A percentile compares a stretch with the other conserved stretches of the same genome.
These are phyloP conservation scores for Boletus sp. DNA, from an alignment of 1,284 basidiomycete genomes.

Conservation along the genomic window DNA sequence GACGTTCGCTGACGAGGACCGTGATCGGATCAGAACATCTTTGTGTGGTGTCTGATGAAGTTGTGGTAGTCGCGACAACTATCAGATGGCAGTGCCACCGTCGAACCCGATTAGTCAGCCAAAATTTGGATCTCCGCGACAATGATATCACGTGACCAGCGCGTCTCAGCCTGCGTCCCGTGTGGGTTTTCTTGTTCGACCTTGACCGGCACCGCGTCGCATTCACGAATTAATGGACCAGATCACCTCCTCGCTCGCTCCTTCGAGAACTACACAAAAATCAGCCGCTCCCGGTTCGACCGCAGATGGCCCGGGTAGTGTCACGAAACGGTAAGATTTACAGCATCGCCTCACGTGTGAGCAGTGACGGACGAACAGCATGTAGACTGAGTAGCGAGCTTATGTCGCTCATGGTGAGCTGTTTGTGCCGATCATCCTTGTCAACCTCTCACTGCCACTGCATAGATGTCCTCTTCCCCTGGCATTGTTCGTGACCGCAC, in stretches of 20 bases:
- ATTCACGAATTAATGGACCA: conserved; percentile 56
- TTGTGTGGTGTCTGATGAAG: no score
- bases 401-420: conserved; percentile 78
- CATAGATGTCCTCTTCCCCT: conserved; percentile 78
- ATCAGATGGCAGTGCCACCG: no score
- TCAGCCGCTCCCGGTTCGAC: conserved; percentile 46
- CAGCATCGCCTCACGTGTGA: conserved; percentile 5
- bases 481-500: conserved; percentile 58
- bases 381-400: conserved; percentile 71
- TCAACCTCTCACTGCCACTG: conserved; percentile 9
- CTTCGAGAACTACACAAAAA: conserved; percentile 54
- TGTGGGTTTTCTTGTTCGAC: background rate
- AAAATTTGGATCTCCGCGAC: conserved; percentile 3
- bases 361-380: conserved; percentile 10
- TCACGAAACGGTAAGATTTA: conserved; percentile 66
- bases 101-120: background rate
- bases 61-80: no score
- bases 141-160: conserved; percentile 23
- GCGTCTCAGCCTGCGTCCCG: conserved; percentile 18
- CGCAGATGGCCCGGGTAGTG: conserved; percentile 62
- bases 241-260: conserved; percentile 60
- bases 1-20: no score
- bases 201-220: background rate
- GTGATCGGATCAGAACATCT: no score
- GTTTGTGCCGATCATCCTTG: conserved; percentile 15